These are phyloP conservation scores for Penicillium palitans DNA, from an alignment of 2,329 filamentous ascomycete species.

Conservation along the genomic window DNA sequence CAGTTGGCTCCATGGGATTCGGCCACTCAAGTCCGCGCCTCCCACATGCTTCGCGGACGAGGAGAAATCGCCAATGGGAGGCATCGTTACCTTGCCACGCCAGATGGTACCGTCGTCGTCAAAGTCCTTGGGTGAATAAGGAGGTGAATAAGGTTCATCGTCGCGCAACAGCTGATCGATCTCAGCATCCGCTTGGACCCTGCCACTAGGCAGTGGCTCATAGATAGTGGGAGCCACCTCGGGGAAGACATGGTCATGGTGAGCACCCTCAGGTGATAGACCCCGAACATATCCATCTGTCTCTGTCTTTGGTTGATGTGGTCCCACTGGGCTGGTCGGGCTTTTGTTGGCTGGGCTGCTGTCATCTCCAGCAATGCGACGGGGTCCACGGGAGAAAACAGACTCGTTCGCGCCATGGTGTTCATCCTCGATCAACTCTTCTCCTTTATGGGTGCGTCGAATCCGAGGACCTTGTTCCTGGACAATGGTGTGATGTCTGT, in stretches of 20 bases:
- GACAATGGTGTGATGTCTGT: conserved; percentile 72
- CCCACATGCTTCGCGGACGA: conserved; percentile 80
- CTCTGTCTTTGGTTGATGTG: conserved; percentile 42
- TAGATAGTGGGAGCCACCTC: conserved; percentile 41
- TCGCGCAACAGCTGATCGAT: conserved; percentile 86
- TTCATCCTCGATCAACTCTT: conserved; percentile 83
- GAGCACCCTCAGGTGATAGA: conserved; percentile 65
- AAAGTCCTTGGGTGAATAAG: conserved; percentile 79
- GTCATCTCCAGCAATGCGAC: conserved; percentile 43
- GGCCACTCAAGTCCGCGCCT: conserved; percentile 72
- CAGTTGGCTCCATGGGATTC: conserved; percentile 71
- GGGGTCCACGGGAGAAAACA: conserved; percentile 49
- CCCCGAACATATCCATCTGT: conserved; percentile 62
- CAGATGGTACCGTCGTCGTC: conserved; percentile 72
- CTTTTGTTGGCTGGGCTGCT: conserved; percentile 31
- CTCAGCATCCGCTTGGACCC: conserved; percentile 71
- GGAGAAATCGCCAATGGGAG: conserved; percentile 70
- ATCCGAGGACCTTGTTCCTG: conserved; percentile 75
- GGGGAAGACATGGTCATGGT: conserved; percentile 46
- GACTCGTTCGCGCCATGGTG: conserved; percentile 50
- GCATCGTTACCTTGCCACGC: conserved; percentile 76
- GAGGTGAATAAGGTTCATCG: conserved; percentile 76
- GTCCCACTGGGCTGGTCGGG: conserved; percentile 29
- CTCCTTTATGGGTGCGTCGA: conserved; percentile 89
- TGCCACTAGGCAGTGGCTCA: conserved; percentile 46